Percentiles rank a stretch among this genome's conserved stretches.
These are phyloP conservation scores for Stachybotrys echinatus DNA, from an alignment of 2,329 filamentous ascomycete species.

Conservation along the genomic window DNA sequence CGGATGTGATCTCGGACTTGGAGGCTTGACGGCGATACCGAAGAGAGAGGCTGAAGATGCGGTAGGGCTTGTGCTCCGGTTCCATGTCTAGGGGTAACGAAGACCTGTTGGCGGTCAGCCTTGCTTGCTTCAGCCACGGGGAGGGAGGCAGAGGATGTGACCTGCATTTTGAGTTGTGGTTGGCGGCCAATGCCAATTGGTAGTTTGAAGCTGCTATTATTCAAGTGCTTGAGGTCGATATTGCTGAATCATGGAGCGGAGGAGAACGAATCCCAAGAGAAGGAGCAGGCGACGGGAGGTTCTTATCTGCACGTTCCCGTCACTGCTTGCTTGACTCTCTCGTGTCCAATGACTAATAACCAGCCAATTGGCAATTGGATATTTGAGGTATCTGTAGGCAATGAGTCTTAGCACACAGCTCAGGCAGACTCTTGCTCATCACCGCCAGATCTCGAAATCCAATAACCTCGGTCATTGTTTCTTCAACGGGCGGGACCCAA, in stretches of 20 bases:
- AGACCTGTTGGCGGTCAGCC: neutral
- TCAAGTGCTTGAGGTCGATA: no score
- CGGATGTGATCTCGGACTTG: slow-evolving; percentile 24
- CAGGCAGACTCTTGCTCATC: neutral
- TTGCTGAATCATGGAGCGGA: no score
- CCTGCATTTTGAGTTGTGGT: no score
- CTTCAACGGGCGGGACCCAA: no score
- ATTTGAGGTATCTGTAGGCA: no score
- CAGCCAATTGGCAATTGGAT: neutral
- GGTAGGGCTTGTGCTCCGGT: neutral
- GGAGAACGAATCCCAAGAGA: neutral
- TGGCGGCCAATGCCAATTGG: neutral
- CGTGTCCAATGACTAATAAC: neutral
- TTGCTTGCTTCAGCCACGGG: no score
- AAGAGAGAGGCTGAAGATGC: slow-evolving; percentile 14
- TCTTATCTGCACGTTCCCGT: neutral
- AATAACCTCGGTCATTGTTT: neutral
- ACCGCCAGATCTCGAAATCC: neutral
- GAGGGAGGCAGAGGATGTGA: no score
- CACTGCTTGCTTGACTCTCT: neutral
- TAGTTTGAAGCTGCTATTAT: neutral
- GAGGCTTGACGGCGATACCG: slow-evolving; percentile 20
- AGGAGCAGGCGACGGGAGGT: neutral
- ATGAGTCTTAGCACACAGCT: no score
- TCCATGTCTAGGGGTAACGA: neutral